A percentile compares a stretch with the other conserved stretches of the same genome.
These are phyloP conservation scores for Mucor lusitanicus DNA, from an alignment of 371 early-diverging fungal genomes.

Conservation along the genomic window DNA sequence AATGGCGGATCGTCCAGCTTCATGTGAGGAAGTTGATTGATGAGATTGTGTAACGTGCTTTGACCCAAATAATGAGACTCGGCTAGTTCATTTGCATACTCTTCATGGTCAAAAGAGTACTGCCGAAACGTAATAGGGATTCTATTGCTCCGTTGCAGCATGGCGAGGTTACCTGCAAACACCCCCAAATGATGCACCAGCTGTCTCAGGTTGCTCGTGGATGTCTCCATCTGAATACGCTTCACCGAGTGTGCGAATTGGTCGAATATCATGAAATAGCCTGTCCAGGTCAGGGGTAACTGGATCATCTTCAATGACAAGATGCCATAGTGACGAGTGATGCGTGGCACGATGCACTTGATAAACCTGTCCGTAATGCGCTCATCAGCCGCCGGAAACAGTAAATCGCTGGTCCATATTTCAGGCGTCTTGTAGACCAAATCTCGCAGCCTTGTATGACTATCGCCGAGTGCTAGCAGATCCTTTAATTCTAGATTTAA, in stretches of 20 bases:
- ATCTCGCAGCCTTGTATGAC: slow-evolving; percentile 13
- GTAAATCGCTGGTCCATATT: slow-evolving; percentile 36
- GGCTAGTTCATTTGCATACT: slow-evolving; percentile 16
- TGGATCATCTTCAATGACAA: slow-evolving; percentile 30
- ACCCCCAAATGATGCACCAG: slow-evolving; percentile 34
- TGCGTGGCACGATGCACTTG: slow-evolving; percentile 27
- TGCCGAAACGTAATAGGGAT: slow-evolving; percentile 49
- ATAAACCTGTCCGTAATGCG: slow-evolving; percentile 41
- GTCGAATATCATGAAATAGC: slow-evolving; percentile 44
- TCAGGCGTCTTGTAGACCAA: slow-evolving; percentile 31
- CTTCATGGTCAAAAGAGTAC: slow-evolving; percentile 35
- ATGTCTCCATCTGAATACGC: slow-evolving; percentile 25
- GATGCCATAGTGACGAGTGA: slow-evolving; percentile 43
- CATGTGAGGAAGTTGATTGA: slow-evolving; percentile 13
- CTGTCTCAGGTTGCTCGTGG: slow-evolving; percentile 8
- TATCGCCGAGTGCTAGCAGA: slow-evolving; percentile 14
- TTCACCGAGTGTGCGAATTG: slow-evolving; percentile 49
- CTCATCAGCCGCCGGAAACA: slow-evolving; percentile 32
- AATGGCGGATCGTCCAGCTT: slow-evolving; percentile 49
- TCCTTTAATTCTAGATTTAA: slow-evolving; percentile 15
- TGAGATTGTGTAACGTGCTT: slow-evolving; percentile 19
- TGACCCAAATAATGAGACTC: slow-evolving; percentile 30
- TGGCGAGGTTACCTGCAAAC: slow-evolving; percentile 42
- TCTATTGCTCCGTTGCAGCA: slow-evolving; percentile 36
- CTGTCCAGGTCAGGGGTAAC: slow-evolving; percentile 37